phyloP scores from a whole-genome alignment of 176 grass and related monocot species.

The Secale cereale region DNA sequence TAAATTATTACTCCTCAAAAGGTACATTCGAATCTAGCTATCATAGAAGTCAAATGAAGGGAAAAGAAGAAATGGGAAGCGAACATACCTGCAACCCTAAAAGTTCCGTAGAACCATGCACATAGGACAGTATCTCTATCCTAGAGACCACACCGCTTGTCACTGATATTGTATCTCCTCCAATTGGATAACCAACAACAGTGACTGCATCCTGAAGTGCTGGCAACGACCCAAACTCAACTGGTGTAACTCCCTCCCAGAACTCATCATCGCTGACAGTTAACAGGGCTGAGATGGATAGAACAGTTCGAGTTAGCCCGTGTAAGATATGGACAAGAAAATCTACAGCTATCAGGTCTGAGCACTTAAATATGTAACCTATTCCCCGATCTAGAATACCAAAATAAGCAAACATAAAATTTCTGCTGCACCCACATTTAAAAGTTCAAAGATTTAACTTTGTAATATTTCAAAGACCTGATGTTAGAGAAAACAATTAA shows the following conservation, averaged over 20 bases:
- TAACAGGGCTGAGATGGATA: slow-evolving; percentile 54
- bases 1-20: background rate
- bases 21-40: background rate
- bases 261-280: slow-evolving; percentile 90
- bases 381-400: background rate
- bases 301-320: slow-evolving; percentile 4
- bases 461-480: background rate
- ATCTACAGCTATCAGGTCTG: background rate
- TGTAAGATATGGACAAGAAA: background rate
- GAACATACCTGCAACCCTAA: slow-evolving; percentile 75
- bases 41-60: background rate
- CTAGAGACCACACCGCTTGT: slow-evolving; percentile 98
- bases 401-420: background rate
- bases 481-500: background rate
- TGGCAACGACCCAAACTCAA: slow-evolving; percentile 80
- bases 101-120: slow-evolving; percentile 97
- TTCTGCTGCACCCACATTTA: background rate
- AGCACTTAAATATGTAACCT: background rate
- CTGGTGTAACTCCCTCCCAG: slow-evolving; percentile 84
- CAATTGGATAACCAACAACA: slow-evolving; percentile 97
- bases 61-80: background rate
- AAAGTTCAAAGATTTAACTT: background rate
- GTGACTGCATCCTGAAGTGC: slow-evolving; percentile 92
- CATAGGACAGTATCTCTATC: slow-evolving; percentile 96
- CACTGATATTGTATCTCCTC: slow-evolving; percentile 97